phyloP scores from a whole-genome alignment of 2,329 filamentous ascomycete species.

The Chrysosporium keratinophilum region DNA sequence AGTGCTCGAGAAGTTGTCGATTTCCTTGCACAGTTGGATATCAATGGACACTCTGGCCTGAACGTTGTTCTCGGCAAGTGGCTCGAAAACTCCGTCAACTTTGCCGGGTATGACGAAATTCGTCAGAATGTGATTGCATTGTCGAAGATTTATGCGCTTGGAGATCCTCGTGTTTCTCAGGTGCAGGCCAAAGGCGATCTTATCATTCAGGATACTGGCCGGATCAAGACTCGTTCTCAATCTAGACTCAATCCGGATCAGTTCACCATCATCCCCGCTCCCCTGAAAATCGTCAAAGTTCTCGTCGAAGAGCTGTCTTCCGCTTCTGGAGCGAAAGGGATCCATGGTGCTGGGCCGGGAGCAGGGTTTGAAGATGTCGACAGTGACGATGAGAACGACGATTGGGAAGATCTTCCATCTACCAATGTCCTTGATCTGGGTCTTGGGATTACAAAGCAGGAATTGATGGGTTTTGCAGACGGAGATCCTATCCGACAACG shows the following conservation, averaged over 20 bases:
- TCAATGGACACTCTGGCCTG: constrained; percentile 65
- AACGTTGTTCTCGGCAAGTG: constrained; percentile 86
- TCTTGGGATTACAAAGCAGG: constrained; percentile 55
- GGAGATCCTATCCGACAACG: constrained; percentile 49
- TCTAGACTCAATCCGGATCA: constrained; percentile 80
- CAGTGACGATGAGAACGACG: constrained; percentile 64
- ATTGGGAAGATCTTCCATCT: constrained; percentile 80
- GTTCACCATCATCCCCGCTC: constrained; percentile 76
- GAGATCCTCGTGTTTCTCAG: constrained; percentile 66
- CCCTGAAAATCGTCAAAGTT: constrained; percentile 92
- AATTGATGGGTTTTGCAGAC: constrained; percentile 65
- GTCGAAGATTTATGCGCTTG: constrained; percentile 78
- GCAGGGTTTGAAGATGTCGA: constrained; percentile 49
- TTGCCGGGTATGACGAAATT: constrained; percentile 97
- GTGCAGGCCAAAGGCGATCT: constrained; percentile 87
- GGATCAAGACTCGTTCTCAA: constrained; percentile 89
- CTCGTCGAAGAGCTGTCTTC: constrained; percentile 84
- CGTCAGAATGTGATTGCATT: constrained; percentile 92
- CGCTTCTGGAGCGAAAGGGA: constrained; percentile 52
- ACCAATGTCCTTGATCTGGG: constrained; percentile 67
- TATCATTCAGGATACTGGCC: constrained; percentile 64
- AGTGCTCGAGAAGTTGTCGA: constrained; percentile 83
- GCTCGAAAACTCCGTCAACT: constrained; percentile 93
- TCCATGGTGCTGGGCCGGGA: constrained; percentile 50
- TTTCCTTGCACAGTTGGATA: constrained; percentile 75